Evolutionary conservation across 2,329 filamentous ascomycete genomes (phyloP), one percentile per base, ranked within the genome.

Genomic region (Apiospora arundinis): DNA sequence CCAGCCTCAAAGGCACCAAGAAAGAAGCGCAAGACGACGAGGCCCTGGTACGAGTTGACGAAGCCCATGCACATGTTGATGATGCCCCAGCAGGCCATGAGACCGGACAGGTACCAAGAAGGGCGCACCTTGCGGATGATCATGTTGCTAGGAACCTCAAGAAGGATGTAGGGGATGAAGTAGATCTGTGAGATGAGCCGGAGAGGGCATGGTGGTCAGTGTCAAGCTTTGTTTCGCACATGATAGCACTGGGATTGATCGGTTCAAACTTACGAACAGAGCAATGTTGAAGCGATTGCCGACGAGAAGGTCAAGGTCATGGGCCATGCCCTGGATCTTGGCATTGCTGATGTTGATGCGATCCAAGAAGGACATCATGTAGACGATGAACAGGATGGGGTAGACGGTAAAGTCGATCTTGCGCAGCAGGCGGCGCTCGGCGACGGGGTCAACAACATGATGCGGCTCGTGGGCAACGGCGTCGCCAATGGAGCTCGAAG

Each of bases 271-370:
- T 72, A 81, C 77, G 28, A 80, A 82, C 3, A 85, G 79, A 7
- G 81, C 82, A 70, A 85, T 77, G 72, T 86, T 86, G 76, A 83
- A 87, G 32, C 82, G 79, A 69, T 81, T 82, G 6, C 82, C 83
- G 1, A 77, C 75, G 28, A 87, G 78, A 18, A 63, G 56, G 11
- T 82, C 75, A 1, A 87, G 78, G 18, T 86, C 84, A 37, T 79
- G 75, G 0, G 79, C 76, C 73, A 88, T 78, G 49, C 85, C 82
- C 73, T 84, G 79, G 70, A 86, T 84, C 67, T 80, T 78, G 11
- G 84, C 84, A 77, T 87, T 86, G 77, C 83, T 82, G 70, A 86
- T 85, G 73, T 86, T 85, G 80, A 81, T 83, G 45, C 84, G 81
- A 66, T 85, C 83, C 25, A 85, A 75, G 70, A 84, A 84, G 9